phyloP scores from a whole-genome alignment of 2,329 filamentous ascomycete genomes.

The Ophiostoma montium region DNA sequence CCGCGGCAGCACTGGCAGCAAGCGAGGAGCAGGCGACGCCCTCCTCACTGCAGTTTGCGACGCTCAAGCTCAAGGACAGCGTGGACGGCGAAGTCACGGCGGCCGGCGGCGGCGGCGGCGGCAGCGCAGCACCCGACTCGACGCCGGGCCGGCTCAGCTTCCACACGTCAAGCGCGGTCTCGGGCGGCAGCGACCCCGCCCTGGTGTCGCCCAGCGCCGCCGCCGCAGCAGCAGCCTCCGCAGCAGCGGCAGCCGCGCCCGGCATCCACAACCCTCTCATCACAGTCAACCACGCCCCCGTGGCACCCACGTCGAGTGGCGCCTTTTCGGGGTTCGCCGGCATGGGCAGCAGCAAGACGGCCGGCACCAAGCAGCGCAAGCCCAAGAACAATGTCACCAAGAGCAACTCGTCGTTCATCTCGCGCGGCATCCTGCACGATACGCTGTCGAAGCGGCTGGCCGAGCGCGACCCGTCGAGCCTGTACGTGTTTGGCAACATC shows the following conservation, averaged over 20 bases:
- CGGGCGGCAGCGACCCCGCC: constrained; percentile 9
- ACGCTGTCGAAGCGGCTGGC: constrained; percentile 60
- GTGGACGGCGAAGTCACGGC: constrained; percentile 8
- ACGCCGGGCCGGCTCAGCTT: constrained; percentile 11
- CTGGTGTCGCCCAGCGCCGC: constrained; percentile 37
- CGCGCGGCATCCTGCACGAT: constrained; percentile 87
- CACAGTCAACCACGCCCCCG: constrained; percentile 19
- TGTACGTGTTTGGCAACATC: constrained; percentile 89
- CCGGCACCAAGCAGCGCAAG: constrained; percentile 56
- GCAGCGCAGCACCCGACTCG: constrained; percentile 5
- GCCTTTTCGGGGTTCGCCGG: constrained; percentile 71
- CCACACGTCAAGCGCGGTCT: constrained; percentile 10
- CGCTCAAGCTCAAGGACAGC: constrained; percentile 10
- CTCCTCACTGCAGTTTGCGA: constrained; percentile 1
- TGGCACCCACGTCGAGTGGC: constrained; percentile 31
- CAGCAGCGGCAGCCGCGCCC: neutral
- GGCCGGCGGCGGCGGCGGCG: neutral
- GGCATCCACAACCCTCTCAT: constrained; percentile 12
- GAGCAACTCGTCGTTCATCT: constrained; percentile 97
- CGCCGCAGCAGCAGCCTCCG: neutral
- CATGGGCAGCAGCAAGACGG: constrained; percentile 50
- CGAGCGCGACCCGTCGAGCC: constrained; percentile 63
- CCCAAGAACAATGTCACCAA: constrained; percentile 98
- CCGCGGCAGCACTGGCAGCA: constrained; percentile 21
- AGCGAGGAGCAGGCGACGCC: neutral